Evolutionary conservation across 176 grass and related monocot genomes (phyloP), one percentile per base, ranked within the genome.

Genomic region (Oryza officinalis): DNA sequence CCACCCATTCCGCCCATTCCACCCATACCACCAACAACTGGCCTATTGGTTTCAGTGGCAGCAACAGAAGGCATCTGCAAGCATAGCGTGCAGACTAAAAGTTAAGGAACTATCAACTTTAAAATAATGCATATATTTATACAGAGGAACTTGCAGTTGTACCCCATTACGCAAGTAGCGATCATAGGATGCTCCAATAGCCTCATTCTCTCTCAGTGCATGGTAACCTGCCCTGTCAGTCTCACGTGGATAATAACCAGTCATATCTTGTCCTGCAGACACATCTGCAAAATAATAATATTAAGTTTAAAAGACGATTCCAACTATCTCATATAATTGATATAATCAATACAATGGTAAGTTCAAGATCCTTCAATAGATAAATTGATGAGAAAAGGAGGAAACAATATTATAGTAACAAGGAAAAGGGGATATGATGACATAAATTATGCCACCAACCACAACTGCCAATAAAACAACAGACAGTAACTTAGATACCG

Each of bases 161-260:
- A 99, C 97, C 97, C 97, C 97, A 89, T 92, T 99, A 37, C 93
- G 97, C 37, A 99, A 77, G 88, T 96, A 99, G 65, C 89, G 93
- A 45, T 99, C 97, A 86, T 99, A 99, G 27, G 97, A 99, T 70
- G 93, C 93, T 63, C 91, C 93, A 65, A 99, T 90, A 57, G 97
- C 76, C 70, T 99, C 97, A 13, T 92, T 96, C 27, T 99, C 97
- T 81, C 97, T 96, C 65, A 99, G 82, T 28, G 85, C 65, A 86
- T 89, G 91, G 67, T 92, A 93, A 22, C 86, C 87, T 50, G 87
- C 6, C 73, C 94, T 88, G 12, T 97, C 94, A 65, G 87, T 80
- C 37, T 99, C 93, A 71, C 88, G 97, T 67, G 87, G 89, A 72
- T 92, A 99, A 87, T 99, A 99, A 17, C 91, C 91, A 57, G 86